Evolutionary conservation across 2,329 filamentous ascomycete species (phyloP).

Genomic region (Sphaceloma murrayae): DNA sequence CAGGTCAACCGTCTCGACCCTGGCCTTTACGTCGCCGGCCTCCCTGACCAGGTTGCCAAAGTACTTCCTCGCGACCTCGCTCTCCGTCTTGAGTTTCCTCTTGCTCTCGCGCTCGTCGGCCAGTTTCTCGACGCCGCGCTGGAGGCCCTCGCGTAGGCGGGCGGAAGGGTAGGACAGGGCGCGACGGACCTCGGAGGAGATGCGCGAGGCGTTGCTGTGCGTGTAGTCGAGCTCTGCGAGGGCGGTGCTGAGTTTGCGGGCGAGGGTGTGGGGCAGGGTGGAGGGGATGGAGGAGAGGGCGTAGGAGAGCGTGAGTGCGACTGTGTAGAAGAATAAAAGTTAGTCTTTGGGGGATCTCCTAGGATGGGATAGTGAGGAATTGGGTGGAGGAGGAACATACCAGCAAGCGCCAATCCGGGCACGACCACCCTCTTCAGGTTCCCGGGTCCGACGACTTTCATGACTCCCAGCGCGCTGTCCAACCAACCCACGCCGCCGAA

Average conservation of each 20-base stretch:
- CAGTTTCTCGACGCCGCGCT: conserved; percentile 77
- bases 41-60: conserved; percentile 74
- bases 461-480: conserved; percentile 72
- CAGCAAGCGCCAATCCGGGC: conserved; percentile 66
- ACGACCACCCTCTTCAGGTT: conserved; percentile 73
- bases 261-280: conserved; percentile 77
- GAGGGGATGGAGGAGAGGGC: conserved; percentile 78
- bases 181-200: conserved; percentile 76
- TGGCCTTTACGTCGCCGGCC: conserved; percentile 39
- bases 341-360: conserved; percentile 23
- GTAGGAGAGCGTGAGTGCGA: conserved; percentile 66
- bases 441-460: conserved; percentile 61
- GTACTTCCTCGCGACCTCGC: conserved; percentile 79
- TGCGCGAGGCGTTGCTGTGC: conserved; percentile 75
- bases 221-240: conserved; percentile 82
- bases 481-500: conserved; percentile 81
- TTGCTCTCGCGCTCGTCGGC: conserved; percentile 57
- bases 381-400: conserved; percentile 43
- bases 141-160: conserved; percentile 72
- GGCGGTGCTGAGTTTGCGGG: conserved; percentile 71
- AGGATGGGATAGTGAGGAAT: conserved; percentile 23
- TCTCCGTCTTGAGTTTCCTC: conserved; percentile 79
- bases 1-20: conserved; percentile 44
- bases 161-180: conserved; percentile 81
- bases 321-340: conserved; percentile 44